These are phyloP conservation scores for Arabidopsis arenosa DNA, from an alignment of 345 rosid genomes.

Conservation along the genomic window DNA sequence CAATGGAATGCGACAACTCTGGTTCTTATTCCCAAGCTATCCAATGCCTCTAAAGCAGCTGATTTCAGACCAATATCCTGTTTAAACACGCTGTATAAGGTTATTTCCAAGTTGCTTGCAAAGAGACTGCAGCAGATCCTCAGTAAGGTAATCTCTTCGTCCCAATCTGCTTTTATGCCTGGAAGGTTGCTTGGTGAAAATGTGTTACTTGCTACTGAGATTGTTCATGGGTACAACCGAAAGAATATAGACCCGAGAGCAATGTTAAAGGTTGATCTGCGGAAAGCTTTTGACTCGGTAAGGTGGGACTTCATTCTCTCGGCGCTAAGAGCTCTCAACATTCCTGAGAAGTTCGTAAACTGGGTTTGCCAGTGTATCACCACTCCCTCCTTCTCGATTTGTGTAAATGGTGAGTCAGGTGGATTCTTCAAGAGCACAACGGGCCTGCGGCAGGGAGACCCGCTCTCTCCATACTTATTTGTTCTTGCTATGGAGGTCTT, in stretches of 20 bases:
- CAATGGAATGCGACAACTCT: no score
- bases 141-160: no score
- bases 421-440: not conserved
- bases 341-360: rapidly evolving
- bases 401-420: rapidly evolving
- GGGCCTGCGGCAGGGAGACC: not conserved
- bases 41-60: no score
- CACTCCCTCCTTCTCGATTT: rapidly evolving
- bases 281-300: not conserved
- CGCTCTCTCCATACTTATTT: not conserved
- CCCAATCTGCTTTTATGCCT: no score
- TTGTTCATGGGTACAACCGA: not conserved
- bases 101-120: no score
- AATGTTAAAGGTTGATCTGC: not conserved
- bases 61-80: no score
- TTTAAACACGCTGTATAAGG: no score
- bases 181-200: no score
- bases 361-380: not conserved
- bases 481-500: not conserved
- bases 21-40: no score
- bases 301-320: not conserved
- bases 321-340: not conserved
- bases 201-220: not conserved
- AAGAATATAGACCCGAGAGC: no score
- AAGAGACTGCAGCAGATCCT: no score